A percentile compares a stretch with the other conserved stretches of the same genome.
phyloP scores from a whole-genome alignment of 1,284 basidiomycete species.

The Rhodotorula sp. region DNA sequence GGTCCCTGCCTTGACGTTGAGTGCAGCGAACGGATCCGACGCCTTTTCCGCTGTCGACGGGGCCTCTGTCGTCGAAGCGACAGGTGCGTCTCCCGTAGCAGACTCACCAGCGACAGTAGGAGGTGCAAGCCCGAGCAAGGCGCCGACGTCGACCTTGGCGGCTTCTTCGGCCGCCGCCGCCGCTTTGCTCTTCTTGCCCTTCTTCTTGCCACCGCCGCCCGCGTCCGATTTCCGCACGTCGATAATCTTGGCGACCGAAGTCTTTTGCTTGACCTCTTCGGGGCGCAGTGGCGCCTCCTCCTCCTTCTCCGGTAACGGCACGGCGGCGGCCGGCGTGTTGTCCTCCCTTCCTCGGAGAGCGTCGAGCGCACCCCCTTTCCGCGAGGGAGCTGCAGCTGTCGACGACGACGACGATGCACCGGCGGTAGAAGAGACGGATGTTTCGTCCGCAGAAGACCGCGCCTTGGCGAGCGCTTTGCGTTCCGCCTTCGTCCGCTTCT shows the following conservation, averaged over 20 bases:
- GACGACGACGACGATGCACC: too few species aligned
- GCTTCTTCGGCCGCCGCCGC: slow-evolving; percentile 11
- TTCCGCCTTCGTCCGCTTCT: slow-evolving; percentile 12
- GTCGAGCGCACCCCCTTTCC: slow-evolving; percentile 24
- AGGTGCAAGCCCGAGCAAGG: slow-evolving; percentile 23
- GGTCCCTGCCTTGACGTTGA: neutral
- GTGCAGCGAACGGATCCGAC: neutral
- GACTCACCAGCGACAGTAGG: neutral
- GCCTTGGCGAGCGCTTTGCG: neutral
- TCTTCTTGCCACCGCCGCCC: slow-evolving; percentile 14
- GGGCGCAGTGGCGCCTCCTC: neutral
- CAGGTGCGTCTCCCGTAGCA: too few species aligned
- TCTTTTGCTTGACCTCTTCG: slow-evolving; percentile 18
- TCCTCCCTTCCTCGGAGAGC: slow-evolving; percentile 15
- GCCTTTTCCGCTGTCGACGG: neutral
- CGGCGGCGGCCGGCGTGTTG: neutral
- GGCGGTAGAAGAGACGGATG: neutral
- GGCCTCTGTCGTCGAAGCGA: neutral
- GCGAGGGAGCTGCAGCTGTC: neutral
- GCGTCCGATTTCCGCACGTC: slow-evolving; percentile 17
- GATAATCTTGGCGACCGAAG: slow-evolving; percentile 21
- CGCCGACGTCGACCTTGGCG: slow-evolving; percentile 21
- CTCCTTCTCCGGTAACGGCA: neutral
- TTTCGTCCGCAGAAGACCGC: neutral
- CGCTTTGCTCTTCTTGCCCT: slow-evolving; percentile 19